phyloP scores from a whole-genome alignment of 805 yeast genomes.

The Jamesozyma hellenica region DNA sequence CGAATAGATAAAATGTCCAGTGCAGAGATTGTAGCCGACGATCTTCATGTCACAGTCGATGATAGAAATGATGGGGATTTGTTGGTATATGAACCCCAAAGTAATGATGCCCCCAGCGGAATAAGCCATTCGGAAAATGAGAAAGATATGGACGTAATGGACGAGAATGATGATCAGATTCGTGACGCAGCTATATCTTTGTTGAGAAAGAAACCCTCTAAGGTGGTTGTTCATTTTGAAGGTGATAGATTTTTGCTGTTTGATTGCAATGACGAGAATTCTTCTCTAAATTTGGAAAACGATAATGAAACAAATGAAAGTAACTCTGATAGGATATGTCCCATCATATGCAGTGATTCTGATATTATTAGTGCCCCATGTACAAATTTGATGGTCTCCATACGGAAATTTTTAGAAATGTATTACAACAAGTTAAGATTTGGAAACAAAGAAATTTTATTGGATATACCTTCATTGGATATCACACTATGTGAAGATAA shows the following conservation, averaged over 20 bases:
- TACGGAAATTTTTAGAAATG: slow-evolving; percentile 20
- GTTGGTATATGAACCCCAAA: neutral
- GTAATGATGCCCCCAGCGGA: neutral
- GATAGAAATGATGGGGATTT: slow-evolving; percentile 1
- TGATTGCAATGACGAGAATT: slow-evolving; percentile 8
- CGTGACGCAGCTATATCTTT: slow-evolving; percentile 17
- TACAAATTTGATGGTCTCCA: slow-evolving; percentile 13
- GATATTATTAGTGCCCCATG: slow-evolving; percentile 12
- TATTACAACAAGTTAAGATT: slow-evolving; percentile 17
- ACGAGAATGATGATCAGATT: slow-evolving; percentile 7
- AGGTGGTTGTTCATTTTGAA: slow-evolving; percentile 13
- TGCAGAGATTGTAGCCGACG: slow-evolving; percentile 2
- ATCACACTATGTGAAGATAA: slow-evolving; percentile 28
- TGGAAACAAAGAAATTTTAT: slow-evolving; percentile 21
- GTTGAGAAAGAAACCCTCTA: slow-evolving; percentile 11
- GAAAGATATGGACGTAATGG: slow-evolving; percentile 7
- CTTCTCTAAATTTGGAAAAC: slow-evolving; percentile 3
- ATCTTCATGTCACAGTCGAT: neutral
- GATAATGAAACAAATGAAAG: slow-evolving; percentile 10
- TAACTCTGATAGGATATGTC: slow-evolving; percentile 6
- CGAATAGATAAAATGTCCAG: neutral
- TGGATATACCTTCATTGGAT: slow-evolving; percentile 24
- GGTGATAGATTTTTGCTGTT: slow-evolving; percentile 19
- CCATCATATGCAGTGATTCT: slow-evolving; percentile 16
- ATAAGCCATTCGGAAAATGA: slow-evolving; percentile 7